Evolutionary conservation across 2,329 filamentous ascomycete species (phyloP).

Genomic region (Didymella pinodella): DNA sequence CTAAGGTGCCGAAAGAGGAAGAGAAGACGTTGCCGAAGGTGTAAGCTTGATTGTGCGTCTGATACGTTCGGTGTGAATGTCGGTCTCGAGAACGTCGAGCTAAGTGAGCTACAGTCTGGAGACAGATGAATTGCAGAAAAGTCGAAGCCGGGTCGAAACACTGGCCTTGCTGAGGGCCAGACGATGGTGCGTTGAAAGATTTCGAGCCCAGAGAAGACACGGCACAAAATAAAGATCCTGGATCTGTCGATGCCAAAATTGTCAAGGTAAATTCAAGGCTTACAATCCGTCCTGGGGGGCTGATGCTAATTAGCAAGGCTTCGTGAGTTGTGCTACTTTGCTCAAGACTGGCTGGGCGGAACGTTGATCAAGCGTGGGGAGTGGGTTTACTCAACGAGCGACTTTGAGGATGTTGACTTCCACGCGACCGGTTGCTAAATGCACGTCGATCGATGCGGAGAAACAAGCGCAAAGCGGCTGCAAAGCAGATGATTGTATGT

Average conservation of each 20-base stretch:
- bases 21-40: slow-evolving; percentile 8
- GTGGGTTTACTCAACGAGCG: not conserved
- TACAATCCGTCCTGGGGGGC: not conserved
- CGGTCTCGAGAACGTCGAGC: not conserved
- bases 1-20: slow-evolving; percentile 51
- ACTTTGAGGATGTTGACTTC: not conserved
- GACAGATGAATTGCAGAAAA: not conserved
- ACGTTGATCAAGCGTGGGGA: not conserved
- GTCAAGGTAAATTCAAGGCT: not conserved
- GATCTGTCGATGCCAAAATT: not conserved
- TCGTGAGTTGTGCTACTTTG: not conserved
- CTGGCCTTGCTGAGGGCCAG: not conserved
- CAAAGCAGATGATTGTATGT: not conserved
- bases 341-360: not conserved
- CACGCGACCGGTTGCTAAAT: not conserved
- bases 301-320: not conserved
- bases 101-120: not conserved
- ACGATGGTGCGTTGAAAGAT: not conserved
- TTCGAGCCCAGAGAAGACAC: not conserved
- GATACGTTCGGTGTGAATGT: not conserved
- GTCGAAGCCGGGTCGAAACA: not conserved
- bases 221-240: not conserved
- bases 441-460: slow-evolving; percentile 1
- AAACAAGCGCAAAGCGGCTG: slow-evolving; percentile 5
- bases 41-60: not conserved